Percentiles rank a stretch among this genome's conserved stretches.
phyloP scores from a whole-genome alignment of 345 rosid genomes.

The Rhizophora apiculata region DNA sequence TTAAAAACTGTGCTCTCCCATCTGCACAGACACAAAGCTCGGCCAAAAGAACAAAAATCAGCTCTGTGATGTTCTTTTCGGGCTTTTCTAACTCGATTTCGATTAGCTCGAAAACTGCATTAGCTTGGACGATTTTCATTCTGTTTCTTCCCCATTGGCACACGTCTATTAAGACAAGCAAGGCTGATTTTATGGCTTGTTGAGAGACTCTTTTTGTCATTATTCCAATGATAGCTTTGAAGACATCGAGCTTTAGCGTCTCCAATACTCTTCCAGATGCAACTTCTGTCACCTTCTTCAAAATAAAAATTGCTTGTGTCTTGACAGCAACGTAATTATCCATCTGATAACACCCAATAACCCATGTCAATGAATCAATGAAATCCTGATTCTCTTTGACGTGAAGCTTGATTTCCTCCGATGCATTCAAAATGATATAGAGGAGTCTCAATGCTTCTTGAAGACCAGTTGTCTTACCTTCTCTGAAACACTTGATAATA shows the following conservation, averaged over 20 bases:
- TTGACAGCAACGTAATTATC: slow-evolving; percentile 16
- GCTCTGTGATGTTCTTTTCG: slow-evolving; percentile 42
- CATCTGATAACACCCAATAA: slow-evolving; percentile 1
- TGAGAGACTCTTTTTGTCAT: slow-evolving; percentile 25
- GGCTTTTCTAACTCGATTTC: slow-evolving; percentile 51
- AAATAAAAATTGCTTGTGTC: slow-evolving; percentile 25
- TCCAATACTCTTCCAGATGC: slow-evolving; percentile 23
- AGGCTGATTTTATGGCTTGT: slow-evolving; percentile 35
- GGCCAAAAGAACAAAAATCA: slow-evolving; percentile 39
- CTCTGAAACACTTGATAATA: slow-evolving; percentile 22
- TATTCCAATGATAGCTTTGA: slow-evolving; percentile 22
- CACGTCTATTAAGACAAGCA: slow-evolving; percentile 28
- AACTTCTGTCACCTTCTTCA: slow-evolving; percentile 22
- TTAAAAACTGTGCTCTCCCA: slow-evolving; percentile 41
- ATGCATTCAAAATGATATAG: slow-evolving; percentile 26
- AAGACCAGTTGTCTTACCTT: slow-evolving; percentile 21
- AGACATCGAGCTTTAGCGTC: slow-evolving; percentile 28
- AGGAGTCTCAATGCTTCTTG: slow-evolving; percentile 39
- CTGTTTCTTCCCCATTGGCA: slow-evolving; percentile 44
- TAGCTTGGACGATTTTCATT: slow-evolving; percentile 35
- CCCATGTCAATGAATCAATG: slow-evolving; percentile 41
- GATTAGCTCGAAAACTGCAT: slow-evolving; percentile 40
- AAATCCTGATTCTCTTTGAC: slow-evolving; percentile 30
- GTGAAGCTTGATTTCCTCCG: slow-evolving; percentile 25
- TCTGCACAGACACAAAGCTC: slow-evolving; percentile 43